Evolutionary conservation across 1,284 basidiomycete species (phyloP), one percentile per base, ranked within the genome.

Genomic region (Fomitopsis betulina): DNA sequence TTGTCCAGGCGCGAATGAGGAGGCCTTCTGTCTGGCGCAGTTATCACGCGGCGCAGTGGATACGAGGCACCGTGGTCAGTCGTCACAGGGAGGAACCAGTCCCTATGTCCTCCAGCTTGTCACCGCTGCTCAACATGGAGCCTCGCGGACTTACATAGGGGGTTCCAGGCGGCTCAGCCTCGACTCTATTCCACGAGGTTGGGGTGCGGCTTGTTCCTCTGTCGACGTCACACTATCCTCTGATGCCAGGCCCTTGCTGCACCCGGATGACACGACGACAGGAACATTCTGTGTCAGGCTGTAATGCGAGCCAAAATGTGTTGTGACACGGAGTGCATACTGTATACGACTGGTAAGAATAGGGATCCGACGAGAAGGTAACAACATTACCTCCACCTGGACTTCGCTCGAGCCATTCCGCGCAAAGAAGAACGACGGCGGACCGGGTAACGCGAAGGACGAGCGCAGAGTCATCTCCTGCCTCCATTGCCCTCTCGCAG

Each of bases 391-490:
- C 49, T 51, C 49, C 5, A 51, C 49, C 4, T 19, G 23, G 13
- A 56, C 35, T 27, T 49, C 54, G 15, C 43, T 37, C n/a, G 35
- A 13, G 17, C 40, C 30, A 21, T 10, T 21, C 8, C 33, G 21
- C 23, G 21, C 6, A 12, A 39, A 50, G 15, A 19, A 10, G 21
- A 56, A 56, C 27, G 54, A 49, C 9, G 54, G 54, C 21, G 43
- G 13, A 27, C 45, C 32, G 2, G 19, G 30, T 2, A 52, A 42
- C 27, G 25, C 6, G 47, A 52, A 59, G 1, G 52, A 21, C 15
- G 64, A 66, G 33, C 39, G 52, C 33, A 66, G 58, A 1, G 50
- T 63, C 35, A 58, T 54, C 39, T 63, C 57, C 58, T 64, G 63
- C 52, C 55, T 60, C 63, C 63, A 66, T 27, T 32, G 27, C 9